Evolutionary conservation across 148 eudicot genomes (phyloP).

Genomic region (Cornus suecica): DNA sequence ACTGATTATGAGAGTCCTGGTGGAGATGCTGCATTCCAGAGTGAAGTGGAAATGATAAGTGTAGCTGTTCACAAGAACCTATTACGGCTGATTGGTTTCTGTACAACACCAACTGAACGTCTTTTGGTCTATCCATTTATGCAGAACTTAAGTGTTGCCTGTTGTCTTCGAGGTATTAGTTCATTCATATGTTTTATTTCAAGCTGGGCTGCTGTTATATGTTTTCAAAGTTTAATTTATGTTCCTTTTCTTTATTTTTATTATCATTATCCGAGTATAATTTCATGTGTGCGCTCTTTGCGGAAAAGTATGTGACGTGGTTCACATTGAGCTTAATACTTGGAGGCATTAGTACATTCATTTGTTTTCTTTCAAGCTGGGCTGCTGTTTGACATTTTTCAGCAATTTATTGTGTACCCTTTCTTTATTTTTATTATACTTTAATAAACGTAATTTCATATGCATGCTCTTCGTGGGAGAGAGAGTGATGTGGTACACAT

Average conservation of each 20-base stretch:
- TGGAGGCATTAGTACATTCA: too few relatives aligned
- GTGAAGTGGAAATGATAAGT: constrained; percentile 99
- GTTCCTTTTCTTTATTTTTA: not conserved
- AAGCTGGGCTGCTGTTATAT: not conserved
- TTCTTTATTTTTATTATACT: too few relatives aligned
- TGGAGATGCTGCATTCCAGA: constrained; percentile 89
- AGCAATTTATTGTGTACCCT: not conserved
- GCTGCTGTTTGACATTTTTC: too few relatives aligned
- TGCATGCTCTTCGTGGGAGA: too few relatives aligned
- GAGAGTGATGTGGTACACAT: too few relatives aligned
- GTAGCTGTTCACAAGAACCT: constrained; percentile 94
- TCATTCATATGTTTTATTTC: not conserved
- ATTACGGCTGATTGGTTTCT: constrained; percentile 82
- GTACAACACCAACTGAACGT: constrained; percentile 96
- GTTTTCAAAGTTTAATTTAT: not conserved
- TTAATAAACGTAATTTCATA: too few relatives aligned
- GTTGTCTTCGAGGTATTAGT: constrained; percentile 72
- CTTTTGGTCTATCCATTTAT: constrained; percentile 93
- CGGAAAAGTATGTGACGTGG: too few relatives aligned
- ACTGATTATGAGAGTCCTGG: constrained; percentile 87
- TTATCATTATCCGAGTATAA: too few relatives aligned
- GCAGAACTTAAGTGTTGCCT: constrained; percentile 96
- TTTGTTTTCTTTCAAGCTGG: too few relatives aligned
- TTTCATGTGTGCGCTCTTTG: too few relatives aligned
- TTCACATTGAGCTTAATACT: too few relatives aligned